Percentiles rank a stretch among this genome's conserved stretches.
Conservation (phyloP, 2,329 filamentous ascomycete genomes). For the Colletotrichum caudatum region DNA sequence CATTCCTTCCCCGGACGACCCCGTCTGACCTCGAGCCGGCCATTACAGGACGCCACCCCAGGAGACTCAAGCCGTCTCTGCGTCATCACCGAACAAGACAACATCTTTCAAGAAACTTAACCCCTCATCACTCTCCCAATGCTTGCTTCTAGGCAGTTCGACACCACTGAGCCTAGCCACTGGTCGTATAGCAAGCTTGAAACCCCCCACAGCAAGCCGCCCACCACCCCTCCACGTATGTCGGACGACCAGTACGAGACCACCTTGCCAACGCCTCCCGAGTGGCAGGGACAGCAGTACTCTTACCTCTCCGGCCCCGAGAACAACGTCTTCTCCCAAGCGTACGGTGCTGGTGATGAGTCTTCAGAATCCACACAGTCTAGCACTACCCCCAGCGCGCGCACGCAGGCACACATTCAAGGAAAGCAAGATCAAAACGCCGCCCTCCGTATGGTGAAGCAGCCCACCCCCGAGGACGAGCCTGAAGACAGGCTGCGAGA, state of each 20-base stretch:
- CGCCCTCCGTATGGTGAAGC: constrained; percentile 55
- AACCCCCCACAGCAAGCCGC: constrained; percentile 58
- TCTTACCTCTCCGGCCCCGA: constrained; percentile 61
- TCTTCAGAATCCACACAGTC: constrained; percentile 52
- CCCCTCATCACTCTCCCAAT: constrained; percentile 56
- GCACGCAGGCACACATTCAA: constrained; percentile 71
- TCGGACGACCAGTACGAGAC: constrained; percentile 67
- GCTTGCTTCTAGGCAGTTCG: constrained; percentile 67
- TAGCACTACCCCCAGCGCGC: constrained; percentile 52
- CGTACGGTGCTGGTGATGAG: constrained; percentile 58
- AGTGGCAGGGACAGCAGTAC: constrained; percentile 69
- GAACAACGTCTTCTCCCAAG: constrained; percentile 58
- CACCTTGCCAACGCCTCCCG: constrained; percentile 62
- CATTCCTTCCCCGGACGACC: constrained; percentile 11
- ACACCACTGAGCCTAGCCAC: constrained; percentile 65
- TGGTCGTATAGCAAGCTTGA: constrained; percentile 68
- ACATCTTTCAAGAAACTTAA: constrained; percentile 29
- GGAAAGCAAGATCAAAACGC: constrained; percentile 66
- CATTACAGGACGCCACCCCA: constrained; percentile 35
- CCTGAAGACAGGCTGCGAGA: constrained; percentile 46
- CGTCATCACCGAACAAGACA: constrained; percentile 30
- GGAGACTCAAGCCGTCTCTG: constrained; percentile 21
- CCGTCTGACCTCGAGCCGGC: constrained; percentile 1
- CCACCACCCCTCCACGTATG: constrained; percentile 64
- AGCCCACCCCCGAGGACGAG: constrained; percentile 54